Evolutionary conservation across 192 early-diverging fungal genomes (phyloP), one percentile per base, ranked within the genome.

Genomic region (Piromyces finnis): DNA sequence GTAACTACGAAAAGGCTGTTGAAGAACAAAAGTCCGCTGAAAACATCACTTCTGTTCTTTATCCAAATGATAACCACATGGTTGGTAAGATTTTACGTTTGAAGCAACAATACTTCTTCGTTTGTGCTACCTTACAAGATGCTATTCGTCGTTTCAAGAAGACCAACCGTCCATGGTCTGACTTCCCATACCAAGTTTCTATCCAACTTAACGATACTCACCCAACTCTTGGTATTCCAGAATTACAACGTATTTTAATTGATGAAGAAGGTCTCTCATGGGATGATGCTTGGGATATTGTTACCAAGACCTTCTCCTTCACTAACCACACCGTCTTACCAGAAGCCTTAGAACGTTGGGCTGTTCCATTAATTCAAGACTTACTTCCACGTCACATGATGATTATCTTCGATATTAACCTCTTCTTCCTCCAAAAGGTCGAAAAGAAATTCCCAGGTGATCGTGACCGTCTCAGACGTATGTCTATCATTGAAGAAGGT

Each of bases 271-370:
- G 89, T 77, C 84, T 99, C 78, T 86, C 82, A 59, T 99, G 97
- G 97, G 97, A 98, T 85, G 91, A 92, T 80, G 96, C 97, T 29
- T 99, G 96, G 96, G 89, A 89, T n/a, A 93, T 94, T 80, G 77
- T 37, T 28, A 96, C 92, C 77, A 90, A 88, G 83, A 95, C 93
- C 2, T 97, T 97, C 88, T 97, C 95, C 27, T 98, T 97, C 85
- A 99, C 97, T 85, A 99, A 99, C 88, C 97, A 99, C 88, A 99
- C 97, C 5, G 95, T 99, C 27, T 90, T 99, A 79, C 97, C 97
- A 78, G 97, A 99, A 87, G 97, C 97, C 78, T 90, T 99, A 86
- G 97, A 99, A 87, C 93, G 92, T 83, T 99, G 97, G 97, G 90
- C 96, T 4, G 96, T 98, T 77, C 95, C 97, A 2, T 93, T 97